These are phyloP conservation scores for Pleoardoris graminearum DNA, from an alignment of 2,329 filamentous ascomycete species.

Conservation along the genomic window DNA sequence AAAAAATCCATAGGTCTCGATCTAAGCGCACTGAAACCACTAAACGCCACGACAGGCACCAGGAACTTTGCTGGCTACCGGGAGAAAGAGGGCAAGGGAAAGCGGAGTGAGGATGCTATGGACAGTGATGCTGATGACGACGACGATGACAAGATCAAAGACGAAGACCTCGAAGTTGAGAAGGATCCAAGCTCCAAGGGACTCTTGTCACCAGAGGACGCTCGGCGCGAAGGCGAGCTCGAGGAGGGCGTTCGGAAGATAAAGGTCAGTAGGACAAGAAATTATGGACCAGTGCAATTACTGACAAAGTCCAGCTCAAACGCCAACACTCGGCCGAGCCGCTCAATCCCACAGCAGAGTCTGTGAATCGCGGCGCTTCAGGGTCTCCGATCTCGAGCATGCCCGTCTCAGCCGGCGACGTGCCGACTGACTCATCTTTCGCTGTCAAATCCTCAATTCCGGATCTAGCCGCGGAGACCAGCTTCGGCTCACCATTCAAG, in stretches of 20 bases:
- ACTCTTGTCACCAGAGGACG: conserved; percentile 69
- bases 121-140: conserved; percentile 79
- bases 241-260: conserved; percentile 82
- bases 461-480: conserved; percentile 53
- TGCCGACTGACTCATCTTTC: conserved; percentile 27
- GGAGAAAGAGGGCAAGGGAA: conserved; percentile 62
- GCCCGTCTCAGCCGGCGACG: conserved; percentile 19
- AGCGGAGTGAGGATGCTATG: conserved; percentile 58
- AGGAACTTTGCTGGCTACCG: conserved; percentile 90
- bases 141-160: conserved; percentile 64
- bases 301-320: conserved; percentile 65
- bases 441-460: conserved; percentile 37
- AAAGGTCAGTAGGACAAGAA: conserved; percentile 59
- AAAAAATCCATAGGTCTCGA: conserved; percentile 81
- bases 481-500: conserved; percentile 73
- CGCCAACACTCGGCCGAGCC: conserved; percentile 76
- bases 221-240: conserved; percentile 71
- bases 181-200: conserved; percentile 61
- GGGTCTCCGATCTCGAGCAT: conserved; percentile 32
- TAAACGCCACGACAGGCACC: conserved; percentile 78
- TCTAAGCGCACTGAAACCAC: conserved; percentile 79
- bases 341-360: conserved; percentile 48
- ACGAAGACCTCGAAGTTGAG: conserved; percentile 61
- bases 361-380: conserved; percentile 28
- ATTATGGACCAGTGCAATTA: not conserved